Percentiles rank a stretch among this genome's conserved stretches.
Conservation (phyloP, 306 rosid genomes). For the Vigna reflexopilosa region DNA sequence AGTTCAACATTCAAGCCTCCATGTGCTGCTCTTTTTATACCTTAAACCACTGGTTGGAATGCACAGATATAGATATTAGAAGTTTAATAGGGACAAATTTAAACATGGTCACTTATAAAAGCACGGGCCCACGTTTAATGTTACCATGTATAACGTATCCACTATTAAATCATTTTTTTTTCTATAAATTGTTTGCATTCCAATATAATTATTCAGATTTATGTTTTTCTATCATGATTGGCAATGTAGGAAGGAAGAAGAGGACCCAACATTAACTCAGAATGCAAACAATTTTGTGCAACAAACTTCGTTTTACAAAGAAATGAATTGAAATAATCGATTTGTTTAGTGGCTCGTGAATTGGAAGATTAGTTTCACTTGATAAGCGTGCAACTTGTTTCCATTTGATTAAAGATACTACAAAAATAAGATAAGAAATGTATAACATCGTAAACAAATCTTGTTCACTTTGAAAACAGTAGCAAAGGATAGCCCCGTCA, state of each 20-base stretch:
- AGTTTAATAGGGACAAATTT: slow-evolving; percentile 18
- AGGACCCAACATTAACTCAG: slow-evolving; percentile 22
- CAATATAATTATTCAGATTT: neutral
- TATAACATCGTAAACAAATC: slow-evolving; percentile 7
- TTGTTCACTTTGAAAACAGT: neutral
- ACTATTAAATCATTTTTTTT: slow-evolving; percentile 8
- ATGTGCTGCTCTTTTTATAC: slow-evolving; percentile 18
- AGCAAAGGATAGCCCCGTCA: neutral
- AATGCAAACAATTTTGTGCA: slow-evolving; percentile 30
- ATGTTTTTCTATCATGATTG: neutral
- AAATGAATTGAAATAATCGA: slow-evolving; percentile 21
- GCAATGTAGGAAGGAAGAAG: neutral
- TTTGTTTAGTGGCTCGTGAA: slow-evolving; percentile 19
- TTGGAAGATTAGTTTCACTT: slow-evolving; percentile 25
- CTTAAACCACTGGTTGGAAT: slow-evolving; percentile 32
- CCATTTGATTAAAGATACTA: slow-evolving; percentile 5
- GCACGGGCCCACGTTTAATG: neutral
- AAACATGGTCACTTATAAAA: slow-evolving; percentile 11
- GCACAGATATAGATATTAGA: neutral
- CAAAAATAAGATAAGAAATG: slow-evolving; percentile 5
- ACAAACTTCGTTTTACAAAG: slow-evolving; percentile 19
- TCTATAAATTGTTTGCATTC: no score
- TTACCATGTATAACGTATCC: neutral
- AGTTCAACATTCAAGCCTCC: neutral
- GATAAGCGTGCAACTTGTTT: slow-evolving; percentile 27